phyloP scores from a whole-genome alignment of 1,284 basidiomycete genomes.

The Pseudozyma flocculosa region DNA sequence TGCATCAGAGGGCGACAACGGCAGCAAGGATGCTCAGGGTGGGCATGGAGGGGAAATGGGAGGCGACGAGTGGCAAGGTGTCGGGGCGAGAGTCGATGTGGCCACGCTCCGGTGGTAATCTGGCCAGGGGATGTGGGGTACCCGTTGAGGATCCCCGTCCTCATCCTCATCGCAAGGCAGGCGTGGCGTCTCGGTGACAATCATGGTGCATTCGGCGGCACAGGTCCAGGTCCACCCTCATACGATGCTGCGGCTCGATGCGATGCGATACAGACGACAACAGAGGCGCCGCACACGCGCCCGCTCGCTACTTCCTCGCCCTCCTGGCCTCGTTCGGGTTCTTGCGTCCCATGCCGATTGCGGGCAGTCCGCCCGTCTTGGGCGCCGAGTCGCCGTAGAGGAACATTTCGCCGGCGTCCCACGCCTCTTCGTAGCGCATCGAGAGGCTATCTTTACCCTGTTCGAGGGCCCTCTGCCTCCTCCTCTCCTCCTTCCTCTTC shows the following conservation, averaged over 20 bases:
- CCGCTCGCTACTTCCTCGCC: slow-evolving; percentile 1
- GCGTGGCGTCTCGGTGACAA: too few relatives aligned
- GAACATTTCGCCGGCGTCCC: slow-evolving; percentile 51
- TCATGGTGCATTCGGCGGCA: too few relatives aligned
- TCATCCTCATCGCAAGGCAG: too few relatives aligned
- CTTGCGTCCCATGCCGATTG: slow-evolving; percentile 53
- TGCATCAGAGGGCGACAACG: too few relatives aligned
- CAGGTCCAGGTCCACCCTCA: too few relatives aligned
- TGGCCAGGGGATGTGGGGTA: too few relatives aligned
- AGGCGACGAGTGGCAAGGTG: slow-evolving; percentile 34
- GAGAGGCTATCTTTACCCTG: slow-evolving; percentile 49
- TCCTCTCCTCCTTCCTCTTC: slow-evolving; percentile 45
- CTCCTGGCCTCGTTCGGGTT: slow-evolving; percentile 52
- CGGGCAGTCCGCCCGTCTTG: slow-evolving; percentile 37
- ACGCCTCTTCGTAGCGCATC: slow-evolving; percentile 52
- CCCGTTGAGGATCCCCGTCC: too few relatives aligned
- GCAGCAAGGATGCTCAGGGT: too few relatives aligned
- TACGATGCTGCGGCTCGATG: too few relatives aligned
- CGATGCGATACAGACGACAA: too few relatives aligned
- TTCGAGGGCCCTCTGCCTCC: slow-evolving; percentile 27
- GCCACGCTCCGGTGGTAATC: slow-evolving; percentile 10
- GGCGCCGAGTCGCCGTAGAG: slow-evolving; percentile 26
- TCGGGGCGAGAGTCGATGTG: slow-evolving; percentile 29
- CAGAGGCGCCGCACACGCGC: too few relatives aligned
- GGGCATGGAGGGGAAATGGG: too few relatives aligned